Conservation (phyloP, 2,329 filamentous ascomycete species). For the Trichoderma sp. region DNA sequence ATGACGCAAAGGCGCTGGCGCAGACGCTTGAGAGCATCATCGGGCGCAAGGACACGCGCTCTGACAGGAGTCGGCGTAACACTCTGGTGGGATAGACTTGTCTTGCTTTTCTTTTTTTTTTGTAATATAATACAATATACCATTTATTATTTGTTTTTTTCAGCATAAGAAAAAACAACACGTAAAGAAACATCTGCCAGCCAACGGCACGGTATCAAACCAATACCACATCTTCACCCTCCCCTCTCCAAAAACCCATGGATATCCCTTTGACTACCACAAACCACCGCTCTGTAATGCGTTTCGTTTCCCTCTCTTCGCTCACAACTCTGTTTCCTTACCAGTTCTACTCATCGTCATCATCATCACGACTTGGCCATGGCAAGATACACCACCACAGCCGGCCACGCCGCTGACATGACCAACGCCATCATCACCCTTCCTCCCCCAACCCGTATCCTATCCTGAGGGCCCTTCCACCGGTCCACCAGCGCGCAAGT, state of each 20-base stretch:
- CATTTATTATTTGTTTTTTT: constrained; percentile 1
- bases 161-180: background rate
- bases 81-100: constrained; percentile 37
- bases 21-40: constrained; percentile 77
- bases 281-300: background rate
- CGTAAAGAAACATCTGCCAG: background rate
- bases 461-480: constrained; percentile 42
- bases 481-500: constrained; percentile 43
- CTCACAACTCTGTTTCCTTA: background rate
- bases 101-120: background rate
- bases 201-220: constrained; percentile 14
- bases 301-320: background rate
- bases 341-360: background rate
- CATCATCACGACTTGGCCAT: constrained; percentile 24
- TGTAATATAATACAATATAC: background rate
- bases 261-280: background rate
- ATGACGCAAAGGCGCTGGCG: constrained; percentile 72
- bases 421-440: constrained; percentile 34
- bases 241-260: background rate
- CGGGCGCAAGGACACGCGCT: constrained; percentile 49
- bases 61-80: constrained; percentile 44
- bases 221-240: background rate
- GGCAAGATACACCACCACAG: constrained; percentile 36
- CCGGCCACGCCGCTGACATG: constrained; percentile 38
- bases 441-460: constrained; percentile 30